Base-by-base conservation (phyloP, 1,284 basidiomycete genomes). In the Ustilago xerochloae region DNA sequence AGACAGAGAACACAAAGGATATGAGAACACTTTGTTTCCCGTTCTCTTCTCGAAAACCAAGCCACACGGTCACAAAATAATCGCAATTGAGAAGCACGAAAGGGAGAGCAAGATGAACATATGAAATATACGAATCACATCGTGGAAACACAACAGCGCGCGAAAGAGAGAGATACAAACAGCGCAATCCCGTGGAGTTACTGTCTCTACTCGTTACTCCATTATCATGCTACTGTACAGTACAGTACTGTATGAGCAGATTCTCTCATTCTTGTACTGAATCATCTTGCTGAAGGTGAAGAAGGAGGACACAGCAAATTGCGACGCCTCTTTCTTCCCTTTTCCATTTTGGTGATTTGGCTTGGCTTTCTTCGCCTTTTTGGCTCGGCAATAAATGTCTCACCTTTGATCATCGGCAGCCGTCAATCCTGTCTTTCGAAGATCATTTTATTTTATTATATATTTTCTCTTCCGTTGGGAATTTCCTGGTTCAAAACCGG, bases 331-430 rank as follows among this genome's bases (percentile, higher is more conserved):
- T 7, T 45, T 45, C n/a, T n/a, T n/a, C n/a, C n/a, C n/a, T n/a
- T n/a, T n/a, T n/a, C n/a, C n/a, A n/a, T n/a, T n/a, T n/a, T n/a
- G n/a, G n/a, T n/a, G n/a, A n/a, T n/a, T n/a, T n/a, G n/a, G n/a
- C n/a, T n/a, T n/a, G n/a, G n/a, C n/a, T n/a, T 45, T 20, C 43
- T 45, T 45, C 22, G 43, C 43, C 43, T 28, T 5, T 24, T 20
- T 22, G 5, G 10, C 5, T 10, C 18, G 38, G n/a, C 38, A 39
- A 39, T 20, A 4, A 20, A 22, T 54, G 51, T 62, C 59, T 62
- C 52, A 55, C 38, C 51, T 36, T 53, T 49, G 60, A 63, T 56
- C 60, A 55, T 63, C 54, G 62, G 48, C 49, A 52, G 38, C n/a
- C n/a, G n/a, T 50, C 33, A 26, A 39, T 41, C 38, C 41, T 30